phyloP scores from a whole-genome alignment of 805 yeast species.

The Grigorovia jiainica region DNA sequence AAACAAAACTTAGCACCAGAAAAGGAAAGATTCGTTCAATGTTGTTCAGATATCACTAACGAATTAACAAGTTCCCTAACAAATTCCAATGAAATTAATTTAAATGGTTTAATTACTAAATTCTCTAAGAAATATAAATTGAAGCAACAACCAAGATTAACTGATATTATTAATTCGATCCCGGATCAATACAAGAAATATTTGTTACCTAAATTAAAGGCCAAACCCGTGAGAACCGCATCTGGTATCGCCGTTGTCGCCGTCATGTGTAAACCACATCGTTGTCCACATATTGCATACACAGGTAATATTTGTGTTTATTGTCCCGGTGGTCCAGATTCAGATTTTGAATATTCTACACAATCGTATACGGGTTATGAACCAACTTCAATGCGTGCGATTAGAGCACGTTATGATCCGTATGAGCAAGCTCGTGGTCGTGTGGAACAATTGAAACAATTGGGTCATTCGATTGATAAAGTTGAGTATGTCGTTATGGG shows the following conservation, averaged over 20 bases:
- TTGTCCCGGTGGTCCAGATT: conserved; percentile 99
- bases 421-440: conserved; percentile 98
- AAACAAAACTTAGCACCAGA: conserved; percentile 70
- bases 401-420: conserved; percentile 95
- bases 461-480: conserved; percentile 94
- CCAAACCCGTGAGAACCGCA: conserved; percentile 98
- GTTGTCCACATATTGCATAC: conserved; percentile 98
- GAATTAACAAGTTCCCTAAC: conserved; percentile 75
- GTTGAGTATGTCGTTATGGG: conserved; percentile 98
- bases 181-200: conserved; percentile 94
- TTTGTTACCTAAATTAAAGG: conserved; percentile 84
- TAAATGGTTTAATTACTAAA: conserved; percentile 81
- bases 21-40: conserved; percentile 83
- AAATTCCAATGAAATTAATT: conserved; percentile 46
- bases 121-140: conserved; percentile 85
- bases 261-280: conserved; percentile 97
- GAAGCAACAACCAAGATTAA: conserved; percentile 84
- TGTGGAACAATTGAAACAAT: conserved; percentile 86
- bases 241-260: conserved; percentile 99
- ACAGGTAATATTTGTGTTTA: conserved; percentile 97
- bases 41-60: conserved; percentile 85
- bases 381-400: conserved; percentile 99
- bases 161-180: conserved; percentile 89
- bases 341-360: conserved; percentile 95
- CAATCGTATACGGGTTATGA: conserved; percentile 98